Evolutionary conservation across 2,329 filamentous ascomycete species (phyloP).

Genomic region (Colletotrichum kahawae): DNA sequence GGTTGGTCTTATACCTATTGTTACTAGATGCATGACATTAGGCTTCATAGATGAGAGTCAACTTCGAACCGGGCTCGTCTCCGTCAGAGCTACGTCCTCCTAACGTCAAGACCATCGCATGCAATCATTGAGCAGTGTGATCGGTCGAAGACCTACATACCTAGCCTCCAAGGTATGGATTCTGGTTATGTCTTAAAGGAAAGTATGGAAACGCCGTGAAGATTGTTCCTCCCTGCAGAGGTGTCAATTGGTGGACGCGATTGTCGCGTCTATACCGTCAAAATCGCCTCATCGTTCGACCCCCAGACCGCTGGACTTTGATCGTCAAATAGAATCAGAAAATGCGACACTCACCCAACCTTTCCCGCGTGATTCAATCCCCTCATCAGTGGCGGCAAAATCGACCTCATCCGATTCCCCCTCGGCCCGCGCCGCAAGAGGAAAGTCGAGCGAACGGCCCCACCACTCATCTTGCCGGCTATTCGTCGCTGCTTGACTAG

Average conservation of each 20-base stretch:
- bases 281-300: neutral
- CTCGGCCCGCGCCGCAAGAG: neutral
- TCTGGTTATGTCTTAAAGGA: neutral
- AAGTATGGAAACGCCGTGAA: neutral
- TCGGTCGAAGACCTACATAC: neutral
- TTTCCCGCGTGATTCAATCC: neutral
- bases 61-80: neutral
- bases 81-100: neutral
- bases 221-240: neutral
- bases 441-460: neutral
- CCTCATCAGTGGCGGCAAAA: neutral
- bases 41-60: neutral
- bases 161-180: accelerated
- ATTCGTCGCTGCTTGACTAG: neutral
- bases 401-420: neutral
- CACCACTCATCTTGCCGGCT: neutral
- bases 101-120: neutral
- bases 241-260: neutral
- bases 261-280: neutral
- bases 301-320: neutral
- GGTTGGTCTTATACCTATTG: neutral
- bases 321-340: accelerated
- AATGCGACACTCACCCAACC: neutral
- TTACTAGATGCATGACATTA: neutral
- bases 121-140: neutral